Conservation (phyloP, 441 rosid genomes). For the Syzygium syzygioides region DNA sequence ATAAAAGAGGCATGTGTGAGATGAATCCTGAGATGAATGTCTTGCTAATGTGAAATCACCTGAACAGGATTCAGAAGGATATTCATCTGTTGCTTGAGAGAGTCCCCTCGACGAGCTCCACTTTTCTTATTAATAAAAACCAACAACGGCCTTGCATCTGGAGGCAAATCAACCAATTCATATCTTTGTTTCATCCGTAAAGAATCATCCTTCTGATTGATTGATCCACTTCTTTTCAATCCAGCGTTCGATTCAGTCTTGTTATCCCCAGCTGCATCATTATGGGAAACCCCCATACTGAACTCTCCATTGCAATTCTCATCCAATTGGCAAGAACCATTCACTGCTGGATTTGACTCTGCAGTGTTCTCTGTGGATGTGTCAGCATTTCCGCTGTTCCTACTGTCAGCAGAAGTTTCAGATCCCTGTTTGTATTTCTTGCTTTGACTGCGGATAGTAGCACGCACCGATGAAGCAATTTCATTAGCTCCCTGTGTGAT, state of each 20-base stretch:
- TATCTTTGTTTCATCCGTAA: slow-evolving; percentile 65
- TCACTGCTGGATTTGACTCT: slow-evolving; percentile 33
- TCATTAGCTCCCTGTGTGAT: slow-evolving; percentile 97
- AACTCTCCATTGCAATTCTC: slow-evolving; percentile 43
- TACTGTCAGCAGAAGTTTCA: slow-evolving; percentile 50
- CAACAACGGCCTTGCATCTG: slow-evolving; percentile 86
- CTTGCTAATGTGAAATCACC: slow-evolving; percentile 27
- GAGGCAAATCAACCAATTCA: slow-evolving; percentile 78
- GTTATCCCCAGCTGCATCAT: slow-evolving; percentile 35
- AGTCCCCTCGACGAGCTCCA: slow-evolving; percentile 91
- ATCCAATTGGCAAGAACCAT: slow-evolving; percentile 38
- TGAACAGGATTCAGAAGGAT: slow-evolving; percentile 92
- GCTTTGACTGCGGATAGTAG: slow-evolving; percentile 81
- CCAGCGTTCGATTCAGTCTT: slow-evolving; percentile 41
- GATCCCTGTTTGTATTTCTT: slow-evolving; percentile 69
- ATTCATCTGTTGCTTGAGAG: slow-evolving; percentile 77
- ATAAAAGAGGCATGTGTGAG: background rate
- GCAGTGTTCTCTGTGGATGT: slow-evolving; percentile 53
- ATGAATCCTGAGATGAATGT: background rate
- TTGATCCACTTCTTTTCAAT: slow-evolving; percentile 60
- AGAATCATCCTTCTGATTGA: slow-evolving; percentile 69
- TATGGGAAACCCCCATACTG: slow-evolving; percentile 24
- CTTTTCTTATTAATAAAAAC: slow-evolving; percentile 96
- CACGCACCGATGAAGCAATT: slow-evolving; percentile 90
- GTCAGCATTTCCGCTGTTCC: slow-evolving; percentile 46